Evolutionary conservation across 768 basidiomycete species (phyloP).

Genomic region (Rhizopogon vesiculosus): DNA sequence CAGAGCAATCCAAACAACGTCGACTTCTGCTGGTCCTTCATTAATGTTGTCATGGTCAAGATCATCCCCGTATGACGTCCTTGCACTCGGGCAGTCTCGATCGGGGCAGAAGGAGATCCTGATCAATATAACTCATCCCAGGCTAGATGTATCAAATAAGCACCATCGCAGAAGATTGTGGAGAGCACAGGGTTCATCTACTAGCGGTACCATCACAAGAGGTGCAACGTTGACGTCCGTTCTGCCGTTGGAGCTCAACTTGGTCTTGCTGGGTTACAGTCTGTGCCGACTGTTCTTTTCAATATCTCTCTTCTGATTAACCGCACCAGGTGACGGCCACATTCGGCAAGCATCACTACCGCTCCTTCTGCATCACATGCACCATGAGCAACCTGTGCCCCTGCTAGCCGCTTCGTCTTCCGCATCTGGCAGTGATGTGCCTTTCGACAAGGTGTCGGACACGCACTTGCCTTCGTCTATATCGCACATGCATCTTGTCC

Average conservation of each 20-base stretch:
- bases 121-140: background rate
- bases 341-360: slow-evolving; percentile 40
- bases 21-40: background rate
- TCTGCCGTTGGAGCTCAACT: slow-evolving; percentile 53
- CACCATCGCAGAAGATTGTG: background rate
- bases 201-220: slow-evolving; percentile 4
- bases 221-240: slow-evolving; percentile 29
- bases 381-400: background rate
- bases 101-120: background rate
- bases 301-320: background rate
- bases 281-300: slow-evolving; percentile 13
- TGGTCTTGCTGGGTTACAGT: slow-evolving; percentile 65
- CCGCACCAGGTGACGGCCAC: slow-evolving; percentile 44
- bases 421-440: slow-evolving; percentile 3
- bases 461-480: slow-evolving; percentile 41
- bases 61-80: background rate
- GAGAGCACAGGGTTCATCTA: background rate
- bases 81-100: background rate
- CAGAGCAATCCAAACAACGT: background rate
- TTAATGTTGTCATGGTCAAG: background rate
- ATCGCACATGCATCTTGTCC: slow-evolving; percentile 45
- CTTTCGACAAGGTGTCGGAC: slow-evolving; percentile 38
- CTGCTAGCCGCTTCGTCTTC: background rate
- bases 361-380: slow-evolving; percentile 20
- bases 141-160: background rate